These are phyloP conservation scores for Nissolia schottii DNA, from an alignment of 306 rosid genomes.

Conservation along the genomic window DNA sequence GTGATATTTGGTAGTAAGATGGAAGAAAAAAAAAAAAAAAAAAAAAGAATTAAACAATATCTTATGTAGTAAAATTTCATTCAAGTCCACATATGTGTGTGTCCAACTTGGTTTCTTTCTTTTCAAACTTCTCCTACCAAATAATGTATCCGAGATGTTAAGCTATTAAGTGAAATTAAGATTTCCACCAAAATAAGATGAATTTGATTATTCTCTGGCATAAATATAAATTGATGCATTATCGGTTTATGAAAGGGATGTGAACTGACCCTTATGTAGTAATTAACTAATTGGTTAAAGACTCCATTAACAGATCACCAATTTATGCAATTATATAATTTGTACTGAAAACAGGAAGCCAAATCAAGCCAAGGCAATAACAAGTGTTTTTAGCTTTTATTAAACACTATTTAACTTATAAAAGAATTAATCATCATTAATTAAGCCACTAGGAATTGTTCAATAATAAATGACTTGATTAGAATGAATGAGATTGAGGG, in stretches of 20 bases:
- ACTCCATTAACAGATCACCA: not conserved
- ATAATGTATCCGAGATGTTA: slow-evolving; percentile 13
- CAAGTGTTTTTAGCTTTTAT: not conserved
- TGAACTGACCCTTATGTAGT: not conserved
- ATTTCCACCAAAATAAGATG: slow-evolving; percentile 4
- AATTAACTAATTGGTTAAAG: not conserved
- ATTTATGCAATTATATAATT: not conserved
- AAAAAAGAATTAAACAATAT: not conserved
- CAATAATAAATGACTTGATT: too few species aligned
- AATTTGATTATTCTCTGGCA: not conserved
- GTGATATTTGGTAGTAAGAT: slow-evolving; percentile 25
- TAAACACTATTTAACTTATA: not conserved
- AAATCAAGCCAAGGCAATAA: not conserved
- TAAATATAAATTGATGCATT: slow-evolving; percentile 16
- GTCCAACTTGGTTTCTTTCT: slow-evolving; percentile 9
- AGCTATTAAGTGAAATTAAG: slow-evolving; percentile 7
- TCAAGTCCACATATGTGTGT: not conserved
- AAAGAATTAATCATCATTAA: not conserved
- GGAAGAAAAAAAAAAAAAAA: not conserved
- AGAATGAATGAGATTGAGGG: too few species aligned
- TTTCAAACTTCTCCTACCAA: slow-evolving; percentile 28
- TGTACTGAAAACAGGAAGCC: not conserved
- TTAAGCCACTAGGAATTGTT: too few species aligned
- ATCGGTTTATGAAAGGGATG: slow-evolving; percentile 19
- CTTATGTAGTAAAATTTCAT: not conserved